A percentile compares a stretch with the other conserved stretches of the same genome.
Conservation (phyloP, 345 rosid genomes). For the Gossypium ekmanianum region DNA sequence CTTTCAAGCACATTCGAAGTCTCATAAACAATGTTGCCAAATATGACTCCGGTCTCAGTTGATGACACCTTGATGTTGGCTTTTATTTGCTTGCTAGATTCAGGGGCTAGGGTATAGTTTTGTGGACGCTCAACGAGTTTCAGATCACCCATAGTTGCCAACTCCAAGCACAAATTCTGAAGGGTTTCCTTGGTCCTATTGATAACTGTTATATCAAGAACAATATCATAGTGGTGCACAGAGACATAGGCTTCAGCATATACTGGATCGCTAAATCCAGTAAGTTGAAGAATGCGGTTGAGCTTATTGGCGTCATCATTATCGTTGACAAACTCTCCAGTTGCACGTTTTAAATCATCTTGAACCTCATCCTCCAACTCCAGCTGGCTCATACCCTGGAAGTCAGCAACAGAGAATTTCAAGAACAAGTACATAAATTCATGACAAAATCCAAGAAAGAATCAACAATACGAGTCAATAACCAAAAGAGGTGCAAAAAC, state of each 20-base stretch:
- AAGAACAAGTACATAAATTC: background rate
- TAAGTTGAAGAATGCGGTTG: conserved; percentile 94
- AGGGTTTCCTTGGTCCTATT: conserved; percentile 98
- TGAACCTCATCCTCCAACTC: conserved; percentile 98
- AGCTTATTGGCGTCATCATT: conserved; percentile 93
- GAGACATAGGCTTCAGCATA: conserved; percentile 99
- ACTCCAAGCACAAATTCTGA: conserved; percentile 92
- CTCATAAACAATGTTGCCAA: conserved; percentile 95
- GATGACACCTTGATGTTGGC: conserved; percentile 99
- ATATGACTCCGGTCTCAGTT: conserved; percentile 95
- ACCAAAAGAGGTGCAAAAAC: background rate
- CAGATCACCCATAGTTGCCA: conserved; percentile 99
- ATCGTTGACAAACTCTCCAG: conserved; percentile 94
- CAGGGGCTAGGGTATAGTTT: conserved; percentile 92
- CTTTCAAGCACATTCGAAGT: conserved; percentile 87
- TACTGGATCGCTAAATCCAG: conserved; percentile 98
- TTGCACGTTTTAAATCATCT: conserved; percentile 96
- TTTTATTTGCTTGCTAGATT: conserved; percentile 92
- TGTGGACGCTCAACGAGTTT: conserved; percentile 99
- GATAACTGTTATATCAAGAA: conserved; percentile 91
- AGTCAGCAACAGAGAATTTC: background rate
- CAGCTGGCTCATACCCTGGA: conserved; percentile 98
- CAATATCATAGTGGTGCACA: conserved; percentile 94
- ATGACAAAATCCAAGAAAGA: background rate
- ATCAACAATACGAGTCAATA: background rate